Percentiles rank a stretch among this genome's conserved stretches.
Evolutionary conservation across 805 yeast species (phyloP).

Genomic region (Scheffersomyces amazonensis): DNA sequence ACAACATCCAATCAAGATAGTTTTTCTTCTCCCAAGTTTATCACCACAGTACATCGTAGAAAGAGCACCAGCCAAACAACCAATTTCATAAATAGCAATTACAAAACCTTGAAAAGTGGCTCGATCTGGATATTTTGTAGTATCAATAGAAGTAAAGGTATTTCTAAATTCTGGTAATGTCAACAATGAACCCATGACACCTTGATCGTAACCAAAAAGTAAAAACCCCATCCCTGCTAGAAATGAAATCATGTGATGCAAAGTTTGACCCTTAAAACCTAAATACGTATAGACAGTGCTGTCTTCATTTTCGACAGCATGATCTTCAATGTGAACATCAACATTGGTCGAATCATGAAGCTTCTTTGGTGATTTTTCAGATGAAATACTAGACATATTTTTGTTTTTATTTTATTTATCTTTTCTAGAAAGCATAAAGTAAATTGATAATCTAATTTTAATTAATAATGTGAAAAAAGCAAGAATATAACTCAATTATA

Average conservation of each 20-base stretch:
- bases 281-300: constrained; percentile 1
- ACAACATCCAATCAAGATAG: constrained; percentile 54
- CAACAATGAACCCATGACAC: constrained; percentile 48
- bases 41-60: constrained; percentile 65
- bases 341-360: neutral
- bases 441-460: no score
- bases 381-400: neutral
- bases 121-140: neutral
- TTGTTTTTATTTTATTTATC: neutral
- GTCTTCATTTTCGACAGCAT: neutral
- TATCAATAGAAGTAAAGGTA: neutral
- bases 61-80: constrained; percentile 73
- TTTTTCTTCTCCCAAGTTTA: constrained; percentile 59
- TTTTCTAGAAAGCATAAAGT: no score
- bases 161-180: constrained; percentile 2
- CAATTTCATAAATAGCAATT: constrained; percentile 30
- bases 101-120: constrained; percentile 24
- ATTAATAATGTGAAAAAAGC: no score
- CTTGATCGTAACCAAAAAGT: constrained; percentile 78
- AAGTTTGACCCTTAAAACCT: constrained; percentile 3
- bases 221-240: constrained; percentile 51
- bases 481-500: no score
- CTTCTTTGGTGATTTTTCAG: neutral
- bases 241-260: constrained; percentile 8
- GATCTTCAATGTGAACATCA: neutral